Evolutionary conservation across 345 rosid genomes (phyloP).

Genomic region (Salix arbutifolia): DNA sequence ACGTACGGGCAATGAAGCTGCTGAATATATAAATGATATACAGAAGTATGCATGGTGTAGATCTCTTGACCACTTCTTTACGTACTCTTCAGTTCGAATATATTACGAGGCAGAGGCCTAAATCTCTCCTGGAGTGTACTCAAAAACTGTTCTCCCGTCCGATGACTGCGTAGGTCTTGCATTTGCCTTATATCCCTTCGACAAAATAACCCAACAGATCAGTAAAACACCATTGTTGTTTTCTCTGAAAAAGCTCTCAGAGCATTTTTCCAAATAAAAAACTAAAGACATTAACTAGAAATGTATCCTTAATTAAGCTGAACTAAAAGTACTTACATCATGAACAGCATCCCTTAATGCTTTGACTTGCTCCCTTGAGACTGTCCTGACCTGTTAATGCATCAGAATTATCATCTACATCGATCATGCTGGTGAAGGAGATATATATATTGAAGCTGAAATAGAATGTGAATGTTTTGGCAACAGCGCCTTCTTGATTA

Average conservation of each 20-base stretch:
- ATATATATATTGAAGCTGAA: not conserved
- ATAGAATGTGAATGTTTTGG: not conserved
- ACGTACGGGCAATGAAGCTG: not conserved
- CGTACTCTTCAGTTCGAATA: not conserved
- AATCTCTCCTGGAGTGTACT: slow-evolving; percentile 24
- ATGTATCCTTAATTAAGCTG: not conserved
- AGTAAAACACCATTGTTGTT: no score
- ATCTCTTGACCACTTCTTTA: not conserved
- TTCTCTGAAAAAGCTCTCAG: not conserved
- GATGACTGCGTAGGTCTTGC: slow-evolving; percentile 61
- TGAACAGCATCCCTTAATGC: slow-evolving; percentile 48
- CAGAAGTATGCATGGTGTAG: not conserved
- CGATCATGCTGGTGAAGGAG: not conserved
- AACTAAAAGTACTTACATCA: slow-evolving; percentile 44
- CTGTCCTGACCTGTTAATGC: slow-evolving; percentile 50
- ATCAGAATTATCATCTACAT: not conserved
- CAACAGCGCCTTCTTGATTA: slow-evolving; percentile 37
- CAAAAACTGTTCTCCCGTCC: slow-evolving; percentile 39
- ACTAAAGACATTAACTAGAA: not conserved
- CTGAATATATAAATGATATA: not conserved
- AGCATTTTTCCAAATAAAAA: not conserved
- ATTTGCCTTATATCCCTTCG: slow-evolving; percentile 55
- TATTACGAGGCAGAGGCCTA: not conserved
- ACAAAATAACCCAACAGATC: not conserved
- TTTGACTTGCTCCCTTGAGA: slow-evolving; percentile 52